Evolutionary conservation across 2,329 filamentous ascomycete genomes (phyloP).

Genomic region (Colletotrichum sp.): DNA sequence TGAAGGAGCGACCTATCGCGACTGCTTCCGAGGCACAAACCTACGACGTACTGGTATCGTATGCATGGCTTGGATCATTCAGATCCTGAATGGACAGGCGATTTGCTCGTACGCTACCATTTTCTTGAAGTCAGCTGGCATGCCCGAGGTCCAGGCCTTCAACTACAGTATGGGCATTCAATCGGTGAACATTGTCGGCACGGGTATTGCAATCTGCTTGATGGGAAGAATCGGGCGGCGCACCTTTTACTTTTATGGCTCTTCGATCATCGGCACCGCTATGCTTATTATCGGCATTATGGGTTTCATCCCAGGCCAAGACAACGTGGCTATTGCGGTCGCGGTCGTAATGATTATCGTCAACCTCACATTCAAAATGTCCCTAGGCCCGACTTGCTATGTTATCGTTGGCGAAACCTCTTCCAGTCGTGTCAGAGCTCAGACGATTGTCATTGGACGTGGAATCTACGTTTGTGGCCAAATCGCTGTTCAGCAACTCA

Average conservation of each 20-base stretch:
- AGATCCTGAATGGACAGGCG: constrained; percentile 39
- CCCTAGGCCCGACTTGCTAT: constrained; percentile 49
- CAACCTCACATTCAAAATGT: constrained; percentile 47
- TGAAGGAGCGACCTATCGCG: constrained; percentile 35
- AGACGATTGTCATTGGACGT: constrained; percentile 50
- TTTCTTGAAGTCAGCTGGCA: constrained; percentile 54
- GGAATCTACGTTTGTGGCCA: constrained; percentile 46
- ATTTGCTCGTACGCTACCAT: constrained; percentile 59
- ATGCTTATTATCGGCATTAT: constrained; percentile 47
- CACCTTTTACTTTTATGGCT: constrained; percentile 44
- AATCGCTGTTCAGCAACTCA: constrained; percentile 41
- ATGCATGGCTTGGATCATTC: constrained; percentile 31
- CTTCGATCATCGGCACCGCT: constrained; percentile 35
- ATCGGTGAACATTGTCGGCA: constrained; percentile 47
- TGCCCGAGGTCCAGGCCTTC: constrained; percentile 47
- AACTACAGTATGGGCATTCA: constrained; percentile 53
- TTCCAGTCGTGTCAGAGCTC: constrained; percentile 46
- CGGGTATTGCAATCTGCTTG: constrained; percentile 41
- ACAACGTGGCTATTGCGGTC: constrained; percentile 33
- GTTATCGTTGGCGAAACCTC: constrained; percentile 50
- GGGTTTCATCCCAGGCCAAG: constrained; percentile 32
- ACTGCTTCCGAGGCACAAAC: constrained; percentile 44
- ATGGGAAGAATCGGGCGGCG: constrained; percentile 44
- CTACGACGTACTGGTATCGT: constrained; percentile 35
- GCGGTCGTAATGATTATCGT: constrained; percentile 44